These are phyloP conservation scores for Aegilops umbellulata DNA, from an alignment of 176 grass and related monocot genomes.

Conservation along the genomic window DNA sequence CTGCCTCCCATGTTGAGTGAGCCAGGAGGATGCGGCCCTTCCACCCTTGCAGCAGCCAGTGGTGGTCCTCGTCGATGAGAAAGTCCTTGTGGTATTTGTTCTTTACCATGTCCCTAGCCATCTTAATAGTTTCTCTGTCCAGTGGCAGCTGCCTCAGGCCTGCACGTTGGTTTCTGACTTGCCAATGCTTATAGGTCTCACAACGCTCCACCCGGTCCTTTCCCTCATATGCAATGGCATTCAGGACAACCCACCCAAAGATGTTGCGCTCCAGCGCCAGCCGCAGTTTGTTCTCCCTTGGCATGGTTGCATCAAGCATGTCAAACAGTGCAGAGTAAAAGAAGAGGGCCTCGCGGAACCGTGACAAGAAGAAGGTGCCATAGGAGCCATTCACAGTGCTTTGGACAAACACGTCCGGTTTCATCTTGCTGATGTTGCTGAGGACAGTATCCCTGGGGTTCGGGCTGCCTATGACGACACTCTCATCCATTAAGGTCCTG, in stretches of 20 bases:
- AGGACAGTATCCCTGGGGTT: slow-evolving; percentile 46
- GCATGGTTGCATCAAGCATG: slow-evolving; percentile 50
- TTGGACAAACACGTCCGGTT: slow-evolving; percentile 39
- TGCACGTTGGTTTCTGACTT: slow-evolving; percentile 33
- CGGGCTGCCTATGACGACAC: slow-evolving; percentile 15
- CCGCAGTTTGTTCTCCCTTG: slow-evolving; percentile 36
- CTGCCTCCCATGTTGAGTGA: slow-evolving; percentile 43
- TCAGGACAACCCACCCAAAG: slow-evolving; percentile 37
- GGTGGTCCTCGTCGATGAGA: slow-evolving; percentile 38
- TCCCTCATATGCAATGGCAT: slow-evolving; percentile 51
- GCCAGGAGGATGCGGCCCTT: slow-evolving; percentile 48
- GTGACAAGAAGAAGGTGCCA: slow-evolving; percentile 45
- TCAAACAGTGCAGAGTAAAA: slow-evolving; percentile 44
- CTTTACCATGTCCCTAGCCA: slow-evolving; percentile 32
- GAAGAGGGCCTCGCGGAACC: slow-evolving; percentile 49
- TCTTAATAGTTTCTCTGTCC: slow-evolving; percentile 26
- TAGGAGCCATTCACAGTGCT: slow-evolving; percentile 29
- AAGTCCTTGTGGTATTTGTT: slow-evolving; percentile 49
- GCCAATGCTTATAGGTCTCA: slow-evolving; percentile 58
- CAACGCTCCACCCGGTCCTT: slow-evolving; percentile 43
- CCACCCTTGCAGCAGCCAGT: slow-evolving; percentile 56
- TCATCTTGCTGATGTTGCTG: slow-evolving; percentile 43
- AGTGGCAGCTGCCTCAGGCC: slow-evolving; percentile 47
- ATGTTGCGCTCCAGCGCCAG: slow-evolving; percentile 39
- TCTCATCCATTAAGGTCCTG: slow-evolving; percentile 52